Evolutionary conservation across 371 early-diverging fungal species (phyloP), one percentile per base, ranked within the genome.

Genomic region (Syncephalastrum monosporum): DNA sequence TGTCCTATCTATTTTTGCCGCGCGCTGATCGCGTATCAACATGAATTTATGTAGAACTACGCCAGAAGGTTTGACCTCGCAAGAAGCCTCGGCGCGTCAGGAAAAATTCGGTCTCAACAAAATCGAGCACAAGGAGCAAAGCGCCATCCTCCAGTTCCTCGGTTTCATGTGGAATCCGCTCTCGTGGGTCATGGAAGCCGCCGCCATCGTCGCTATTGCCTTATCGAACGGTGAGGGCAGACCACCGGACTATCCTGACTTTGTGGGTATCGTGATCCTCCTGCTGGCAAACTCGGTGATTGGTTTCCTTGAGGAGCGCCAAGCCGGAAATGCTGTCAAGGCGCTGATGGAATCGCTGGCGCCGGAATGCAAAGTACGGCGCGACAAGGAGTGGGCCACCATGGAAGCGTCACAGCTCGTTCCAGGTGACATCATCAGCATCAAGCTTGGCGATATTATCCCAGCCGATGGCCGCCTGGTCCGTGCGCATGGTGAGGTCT

Each of bases 81-180:
- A 82, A 45, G 88, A 88, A 61, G 86, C 86, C 38, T 69, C 74
- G 16, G 63, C 81, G 21, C 86, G 88, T 63, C 57, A 83, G 47
- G 79, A 74, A 54, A 76, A 76, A 77, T 89, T 89, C 55, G 89
- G 89, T 43, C 59, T 55, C 56, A 89, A 89, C 70, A 76, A 75
- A 61, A 77, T 89, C n/a, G 86, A 85, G 61, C 78, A 90, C 57
- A 87, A 86, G 75, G 87, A 87, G 68, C 67, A 84, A 60, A 92
- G 86, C 73, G 91, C 92, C 2, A 55, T 92, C 62, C 67, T 92
- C 61, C 85, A 88, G 79, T 94, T 94, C 81, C 77, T 93, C 56
- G 83, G 88, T 54, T 94, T 91, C 83, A 87, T 89, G 87, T 86
- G 87, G 86, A 87, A 87, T 57, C 87, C 89, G 42, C 79, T 89